Percentiles rank a stretch among this genome's conserved stretches.
These are phyloP conservation scores for Globisporangium alternatum DNA, from an alignment of 352 stramenopile species.

Conservation along the genomic window DNA sequence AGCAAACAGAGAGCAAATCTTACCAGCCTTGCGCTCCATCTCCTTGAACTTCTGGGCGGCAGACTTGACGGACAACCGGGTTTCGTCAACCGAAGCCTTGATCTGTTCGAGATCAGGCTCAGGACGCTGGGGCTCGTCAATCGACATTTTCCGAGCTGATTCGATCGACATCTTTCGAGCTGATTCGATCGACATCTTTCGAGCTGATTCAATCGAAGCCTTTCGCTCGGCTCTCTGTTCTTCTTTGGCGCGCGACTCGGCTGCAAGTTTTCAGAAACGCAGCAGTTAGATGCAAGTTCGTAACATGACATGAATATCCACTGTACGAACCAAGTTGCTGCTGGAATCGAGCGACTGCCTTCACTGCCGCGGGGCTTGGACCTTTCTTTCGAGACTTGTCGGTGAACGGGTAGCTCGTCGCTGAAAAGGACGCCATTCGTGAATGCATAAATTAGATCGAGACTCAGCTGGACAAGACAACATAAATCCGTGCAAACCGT, in stretches of 20 bases:
- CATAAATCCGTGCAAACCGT: not conserved
- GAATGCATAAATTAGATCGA: not conserved
- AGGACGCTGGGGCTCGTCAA: conserved; percentile 16
- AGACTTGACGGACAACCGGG: conserved; percentile 46
- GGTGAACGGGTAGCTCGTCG: conserved; percentile 63
- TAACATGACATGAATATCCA: not conserved
- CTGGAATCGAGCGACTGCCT: conserved; percentile 55
- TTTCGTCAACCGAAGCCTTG: conserved; percentile 49
- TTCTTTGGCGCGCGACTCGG: conserved; percentile 30
- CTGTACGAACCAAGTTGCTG: conserved; percentile 44
- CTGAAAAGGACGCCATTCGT: conserved; percentile 12
- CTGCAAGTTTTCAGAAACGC: conserved; percentile 12
- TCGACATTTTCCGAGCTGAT: conserved; percentile 29
- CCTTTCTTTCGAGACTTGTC: conserved; percentile 44
- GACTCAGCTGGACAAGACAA: not conserved
- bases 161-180: conserved; percentile 35
- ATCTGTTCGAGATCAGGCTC: conserved; percentile 54
- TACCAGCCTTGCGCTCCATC: conserved; percentile 62
- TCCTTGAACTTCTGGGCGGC: conserved; percentile 61
- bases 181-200: conserved; percentile 33
- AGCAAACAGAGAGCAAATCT: conserved; percentile 11
- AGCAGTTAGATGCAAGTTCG: not conserved
- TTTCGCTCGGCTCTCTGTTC: conserved; percentile 30
- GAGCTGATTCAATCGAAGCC: conserved; percentile 27
- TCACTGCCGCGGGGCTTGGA: conserved; percentile 37